These are phyloP conservation scores for Saitozyma sp. DNA, from an alignment of 768 basidiomycete species.

Conservation along the genomic window DNA sequence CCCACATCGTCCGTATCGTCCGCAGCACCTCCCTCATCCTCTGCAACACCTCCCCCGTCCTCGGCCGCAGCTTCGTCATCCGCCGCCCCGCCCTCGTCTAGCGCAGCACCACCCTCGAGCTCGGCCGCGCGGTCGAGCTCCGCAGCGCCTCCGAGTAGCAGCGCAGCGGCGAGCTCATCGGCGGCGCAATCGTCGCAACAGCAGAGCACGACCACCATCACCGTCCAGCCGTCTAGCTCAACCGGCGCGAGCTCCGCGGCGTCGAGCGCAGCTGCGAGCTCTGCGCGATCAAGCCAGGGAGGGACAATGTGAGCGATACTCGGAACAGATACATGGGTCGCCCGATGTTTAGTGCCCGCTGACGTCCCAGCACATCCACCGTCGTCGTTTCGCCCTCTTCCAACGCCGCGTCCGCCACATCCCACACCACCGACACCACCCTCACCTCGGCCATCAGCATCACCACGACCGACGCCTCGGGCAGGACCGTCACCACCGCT, in stretches of 20 bases:
- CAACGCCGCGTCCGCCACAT: constrained; percentile 14
- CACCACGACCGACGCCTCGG: constrained; percentile 44
- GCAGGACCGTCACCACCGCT: constrained; percentile 34
- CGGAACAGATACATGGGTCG: neutral
- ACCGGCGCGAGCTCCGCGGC: constrained; percentile 6
- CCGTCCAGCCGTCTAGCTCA: constrained; percentile 20
- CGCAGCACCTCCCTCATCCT: constrained; percentile 3
- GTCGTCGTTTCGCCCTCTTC: constrained; percentile 19
- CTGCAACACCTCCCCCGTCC: constrained; percentile 5
- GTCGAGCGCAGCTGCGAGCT: neutral
- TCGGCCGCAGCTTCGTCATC: constrained; percentile 6
- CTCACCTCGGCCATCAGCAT: constrained; percentile 37
- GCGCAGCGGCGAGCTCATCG: neutral
- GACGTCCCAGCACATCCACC: constrained; percentile 27
- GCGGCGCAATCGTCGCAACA: constrained; percentile 8
- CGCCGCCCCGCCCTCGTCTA: constrained; percentile 2
- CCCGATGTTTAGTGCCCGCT: neutral
- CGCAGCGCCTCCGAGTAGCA: neutral
- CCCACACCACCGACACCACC: constrained; percentile 23
- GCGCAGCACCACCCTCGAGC: neutral
- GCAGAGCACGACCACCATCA: constrained; percentile 18
- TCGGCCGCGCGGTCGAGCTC: neutral
- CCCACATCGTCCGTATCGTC: constrained; percentile 1
- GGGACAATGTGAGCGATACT: neutral
- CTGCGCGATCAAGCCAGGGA: constrained; percentile 10